Percentiles rank a stretch among this genome's conserved stretches.
phyloP scores from a whole-genome alignment of 331 rosid species.

The Cydonia oblonga region DNA sequence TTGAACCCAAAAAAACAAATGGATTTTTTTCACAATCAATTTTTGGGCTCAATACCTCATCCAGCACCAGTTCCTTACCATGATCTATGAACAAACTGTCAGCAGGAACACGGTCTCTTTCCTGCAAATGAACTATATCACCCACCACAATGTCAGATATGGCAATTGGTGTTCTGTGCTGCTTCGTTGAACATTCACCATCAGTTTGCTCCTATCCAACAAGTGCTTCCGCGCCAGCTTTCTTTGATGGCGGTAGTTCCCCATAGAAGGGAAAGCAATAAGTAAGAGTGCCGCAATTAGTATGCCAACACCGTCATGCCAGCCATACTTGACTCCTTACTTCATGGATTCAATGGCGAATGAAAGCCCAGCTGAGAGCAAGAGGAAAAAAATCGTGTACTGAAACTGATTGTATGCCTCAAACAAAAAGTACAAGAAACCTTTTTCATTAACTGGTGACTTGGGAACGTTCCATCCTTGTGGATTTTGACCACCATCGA shows the following conservation, averaged over 20 bases:
- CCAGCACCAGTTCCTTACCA: constrained; percentile 15
- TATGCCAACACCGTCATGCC: constrained; percentile 50
- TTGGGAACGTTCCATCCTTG: not conserved
- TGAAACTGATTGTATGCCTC: constrained; percentile 19
- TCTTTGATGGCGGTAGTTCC: constrained; percentile 16
- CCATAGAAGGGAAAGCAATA: constrained; percentile 21
- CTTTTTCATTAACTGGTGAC: not conserved
- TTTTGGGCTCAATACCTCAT: constrained; percentile 9
- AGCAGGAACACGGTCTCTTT: constrained; percentile 41
- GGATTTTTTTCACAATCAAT: constrained; percentile 25
- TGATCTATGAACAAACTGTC: constrained; percentile 36
- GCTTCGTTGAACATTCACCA: constrained; percentile 23
- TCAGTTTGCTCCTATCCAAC: constrained; percentile 8
- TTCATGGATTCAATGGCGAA: constrained; percentile 26
- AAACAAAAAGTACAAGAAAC: constrained; percentile 14
- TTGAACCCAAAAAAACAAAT: constrained; percentile 42
- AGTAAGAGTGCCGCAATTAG: constrained; percentile 22
- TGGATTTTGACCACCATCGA: not conserved
- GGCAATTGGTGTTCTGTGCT: not conserved
- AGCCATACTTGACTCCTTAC: constrained; percentile 45
- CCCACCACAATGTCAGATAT: constrained; percentile 31
- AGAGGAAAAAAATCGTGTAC: constrained; percentile 18
- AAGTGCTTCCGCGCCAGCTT: constrained; percentile 1
- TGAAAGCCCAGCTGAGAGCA: constrained; percentile 27
- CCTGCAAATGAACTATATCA: constrained; percentile 21